Conservation (phyloP, 228 moss, liverwort and hornwort genomes). For the Sphagnum magellanicum region DNA sequence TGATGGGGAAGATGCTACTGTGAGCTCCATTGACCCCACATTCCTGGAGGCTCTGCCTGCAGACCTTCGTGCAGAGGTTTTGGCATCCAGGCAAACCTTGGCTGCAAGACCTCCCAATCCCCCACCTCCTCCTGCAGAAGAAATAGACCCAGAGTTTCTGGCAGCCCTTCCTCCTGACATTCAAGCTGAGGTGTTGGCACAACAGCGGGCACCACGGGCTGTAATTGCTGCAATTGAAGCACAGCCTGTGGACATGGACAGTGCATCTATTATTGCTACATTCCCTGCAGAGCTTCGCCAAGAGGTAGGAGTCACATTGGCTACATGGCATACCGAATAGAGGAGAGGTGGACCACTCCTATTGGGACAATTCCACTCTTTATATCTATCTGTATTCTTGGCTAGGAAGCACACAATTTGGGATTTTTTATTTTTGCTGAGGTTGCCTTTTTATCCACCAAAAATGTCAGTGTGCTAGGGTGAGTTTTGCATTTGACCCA, state of each 20-base stretch:
- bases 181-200: constrained; percentile 94
- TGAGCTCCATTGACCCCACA: constrained; percentile 84
- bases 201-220: constrained; percentile 83
- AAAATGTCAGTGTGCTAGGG: no score
- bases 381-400: no score
- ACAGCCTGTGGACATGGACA: constrained; percentile 99
- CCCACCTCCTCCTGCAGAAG: constrained; percentile 69
- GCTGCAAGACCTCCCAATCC: constrained; percentile 51
- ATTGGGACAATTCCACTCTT: no score
- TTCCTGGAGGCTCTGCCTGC: constrained; percentile 98
- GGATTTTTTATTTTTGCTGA: no score
- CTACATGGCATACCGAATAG: no score
- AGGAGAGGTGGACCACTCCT: no score
- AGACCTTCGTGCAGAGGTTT: constrained; percentile 90
- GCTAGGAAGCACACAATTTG: no score
- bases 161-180: constrained; percentile 96
- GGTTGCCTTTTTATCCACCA: no score
- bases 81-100: constrained; percentile 86
- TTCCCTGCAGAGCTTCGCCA: constrained; percentile 98
- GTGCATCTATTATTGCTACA: constrained; percentile 97
- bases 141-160: constrained; percentile 95
- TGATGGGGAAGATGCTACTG: constrained; percentile 31
- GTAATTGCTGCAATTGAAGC: constrained; percentile 71
- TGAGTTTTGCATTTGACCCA: no score
- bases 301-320: constrained; percentile 41